These are phyloP conservation scores for Acorus calamus DNA, from an alignment of 106 monocot genomes.

Conservation along the genomic window DNA sequence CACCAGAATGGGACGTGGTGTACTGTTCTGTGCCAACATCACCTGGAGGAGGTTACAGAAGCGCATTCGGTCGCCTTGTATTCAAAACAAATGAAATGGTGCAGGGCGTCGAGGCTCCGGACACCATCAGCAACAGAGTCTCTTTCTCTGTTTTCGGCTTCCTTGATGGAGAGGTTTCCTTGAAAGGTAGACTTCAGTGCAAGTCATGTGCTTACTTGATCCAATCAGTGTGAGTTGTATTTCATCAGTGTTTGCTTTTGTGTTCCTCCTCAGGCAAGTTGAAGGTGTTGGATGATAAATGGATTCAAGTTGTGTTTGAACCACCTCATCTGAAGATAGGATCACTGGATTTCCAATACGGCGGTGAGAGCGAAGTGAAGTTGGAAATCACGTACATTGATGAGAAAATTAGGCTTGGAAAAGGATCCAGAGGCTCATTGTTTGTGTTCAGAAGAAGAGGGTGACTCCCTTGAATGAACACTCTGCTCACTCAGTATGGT, in stretches of 20 bases:
- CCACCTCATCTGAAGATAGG: slow-evolving; percentile 82
- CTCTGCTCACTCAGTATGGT: background rate
- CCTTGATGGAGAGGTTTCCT: slow-evolving; percentile 69
- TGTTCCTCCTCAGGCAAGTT: slow-evolving; percentile 45
- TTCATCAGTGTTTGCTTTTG: background rate
- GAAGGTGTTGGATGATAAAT: slow-evolving; percentile 65
- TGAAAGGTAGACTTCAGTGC: slow-evolving; percentile 46
- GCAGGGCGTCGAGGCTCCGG: slow-evolving; percentile 80
- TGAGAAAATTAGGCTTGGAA: slow-evolving; percentile 84
- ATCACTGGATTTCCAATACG: slow-evolving; percentile 63
- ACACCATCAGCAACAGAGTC: slow-evolving; percentile 61
- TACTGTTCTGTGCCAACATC: slow-evolving; percentile 96
- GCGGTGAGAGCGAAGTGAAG: slow-evolving; percentile 86
- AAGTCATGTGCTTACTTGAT: background rate
- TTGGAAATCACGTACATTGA: slow-evolving; percentile 86
- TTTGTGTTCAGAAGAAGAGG: slow-evolving; percentile 72
- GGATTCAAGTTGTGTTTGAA: slow-evolving; percentile 92
- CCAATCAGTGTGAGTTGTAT: background rate
- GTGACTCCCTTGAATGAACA: slow-evolving; percentile 1
- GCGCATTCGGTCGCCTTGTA: slow-evolving; percentile 67
- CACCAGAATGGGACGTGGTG: slow-evolving; percentile 79
- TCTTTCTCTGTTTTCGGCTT: slow-evolving; percentile 71
- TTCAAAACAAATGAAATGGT: slow-evolving; percentile 94
- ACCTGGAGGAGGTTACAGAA: slow-evolving; percentile 88
- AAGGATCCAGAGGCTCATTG: slow-evolving; percentile 88